These are phyloP conservation scores for Trametes cingulata DNA, from an alignment of 768 basidiomycete genomes.

Conservation along the genomic window DNA sequence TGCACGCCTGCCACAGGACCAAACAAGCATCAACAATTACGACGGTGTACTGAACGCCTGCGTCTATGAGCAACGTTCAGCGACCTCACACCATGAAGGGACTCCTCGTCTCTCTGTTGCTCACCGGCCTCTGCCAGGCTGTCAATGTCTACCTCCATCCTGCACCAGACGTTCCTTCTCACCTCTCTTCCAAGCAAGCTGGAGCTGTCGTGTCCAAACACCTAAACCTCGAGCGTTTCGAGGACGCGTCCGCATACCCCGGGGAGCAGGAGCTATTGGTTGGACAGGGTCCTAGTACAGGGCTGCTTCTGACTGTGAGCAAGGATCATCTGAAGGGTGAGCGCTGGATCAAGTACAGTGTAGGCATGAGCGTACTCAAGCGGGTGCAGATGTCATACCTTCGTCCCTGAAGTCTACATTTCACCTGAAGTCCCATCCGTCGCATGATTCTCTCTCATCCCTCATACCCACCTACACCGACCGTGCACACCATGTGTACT, in stretches of 20 bases:
- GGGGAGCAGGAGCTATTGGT: slow-evolving; percentile 46
- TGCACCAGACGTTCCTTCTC: slow-evolving; percentile 37
- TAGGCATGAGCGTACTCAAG: background rate
- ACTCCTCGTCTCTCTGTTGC: slow-evolving; percentile 30
- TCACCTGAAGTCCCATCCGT: slow-evolving; percentile 35
- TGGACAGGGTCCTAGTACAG: slow-evolving; percentile 52
- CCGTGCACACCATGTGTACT: slow-evolving; percentile 59
- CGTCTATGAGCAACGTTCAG: background rate
- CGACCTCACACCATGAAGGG: slow-evolving; percentile 23
- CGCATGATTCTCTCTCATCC: slow-evolving; percentile 45
- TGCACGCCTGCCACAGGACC: slow-evolving; percentile 13
- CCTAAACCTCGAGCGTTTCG: slow-evolving; percentile 69
- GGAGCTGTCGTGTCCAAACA: slow-evolving; percentile 65
- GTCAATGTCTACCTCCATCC: slow-evolving; percentile 65
- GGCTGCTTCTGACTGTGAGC: slow-evolving; percentile 56
- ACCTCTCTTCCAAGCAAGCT: slow-evolving; percentile 53
- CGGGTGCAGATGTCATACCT: slow-evolving; percentile 55
- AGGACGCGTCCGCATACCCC: slow-evolving; percentile 31
- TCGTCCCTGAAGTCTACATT: slow-evolving; percentile 51
- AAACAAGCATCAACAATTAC: slow-evolving; percentile 15
- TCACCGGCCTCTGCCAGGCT: slow-evolving; percentile 45
- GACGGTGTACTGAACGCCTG: slow-evolving; percentile 5
- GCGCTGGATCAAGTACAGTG: slow-evolving; percentile 14
- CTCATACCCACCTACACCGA: slow-evolving; percentile 59
- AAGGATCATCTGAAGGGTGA: slow-evolving; percentile 57